These are phyloP conservation scores for Plenodomus tracheiphilus DNA, from an alignment of 2,329 filamentous ascomycete species.

Conservation along the genomic window DNA sequence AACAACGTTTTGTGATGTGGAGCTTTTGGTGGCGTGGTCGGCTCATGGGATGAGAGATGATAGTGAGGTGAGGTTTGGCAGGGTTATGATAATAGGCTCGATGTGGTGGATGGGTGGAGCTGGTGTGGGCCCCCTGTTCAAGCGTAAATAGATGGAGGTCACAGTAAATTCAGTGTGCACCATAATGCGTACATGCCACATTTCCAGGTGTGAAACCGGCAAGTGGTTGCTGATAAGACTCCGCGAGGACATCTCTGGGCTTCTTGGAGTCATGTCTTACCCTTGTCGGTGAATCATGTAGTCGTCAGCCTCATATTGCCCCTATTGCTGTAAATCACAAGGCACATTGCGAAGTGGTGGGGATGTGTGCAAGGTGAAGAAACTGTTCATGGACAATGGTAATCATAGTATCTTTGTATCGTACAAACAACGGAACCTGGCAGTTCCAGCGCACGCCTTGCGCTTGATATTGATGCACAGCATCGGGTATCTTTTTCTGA, in stretches of 20 bases:
- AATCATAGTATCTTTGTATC: not conserved
- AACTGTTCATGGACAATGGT: not conserved
- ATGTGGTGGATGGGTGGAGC: not conserved
- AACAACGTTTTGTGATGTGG: not conserved
- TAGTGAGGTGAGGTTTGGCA: not conserved
- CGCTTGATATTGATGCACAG: conserved; percentile 5
- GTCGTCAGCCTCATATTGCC: too few relatives aligned
- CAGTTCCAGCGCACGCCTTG: not conserved
- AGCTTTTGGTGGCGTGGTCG: not conserved
- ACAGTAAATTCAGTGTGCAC: conserved; percentile 7
- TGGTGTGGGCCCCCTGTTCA: not conserved
- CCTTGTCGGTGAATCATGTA: too few relatives aligned
- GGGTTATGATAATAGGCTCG: not conserved
- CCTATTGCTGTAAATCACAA: too few relatives aligned
- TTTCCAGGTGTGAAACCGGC: not conserved
- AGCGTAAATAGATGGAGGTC: not conserved
- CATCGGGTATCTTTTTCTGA: conserved; percentile 31
- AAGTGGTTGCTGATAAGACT: not conserved
- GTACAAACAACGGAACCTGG: not conserved
- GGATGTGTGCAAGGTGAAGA: too few relatives aligned
- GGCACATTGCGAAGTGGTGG: too few relatives aligned
- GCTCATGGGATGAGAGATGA: not conserved
- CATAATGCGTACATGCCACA: conserved; percentile 3
- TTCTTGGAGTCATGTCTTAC: too few relatives aligned
- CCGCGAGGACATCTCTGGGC: not conserved